Evolutionary conservation across 2,329 filamentous ascomycete species (phyloP), one percentile per base, ranked within the genome.

Genomic region (Aspergillus sp.): DNA sequence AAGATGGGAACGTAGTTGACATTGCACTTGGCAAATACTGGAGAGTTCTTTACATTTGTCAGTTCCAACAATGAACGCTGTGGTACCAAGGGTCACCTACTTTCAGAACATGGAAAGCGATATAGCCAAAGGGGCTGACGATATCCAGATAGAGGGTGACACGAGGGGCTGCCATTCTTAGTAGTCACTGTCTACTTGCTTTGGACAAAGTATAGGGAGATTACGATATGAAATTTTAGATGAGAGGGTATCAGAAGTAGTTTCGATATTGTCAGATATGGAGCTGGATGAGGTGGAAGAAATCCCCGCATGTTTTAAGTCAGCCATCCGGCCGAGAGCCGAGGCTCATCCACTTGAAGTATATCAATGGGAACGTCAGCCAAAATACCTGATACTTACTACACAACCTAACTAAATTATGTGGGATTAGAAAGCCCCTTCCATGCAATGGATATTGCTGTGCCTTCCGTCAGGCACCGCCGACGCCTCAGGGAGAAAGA

Each of bases 81-180:
- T 7, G 2, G 10, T 16, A 7, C 20, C 14, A 25, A n/a, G 20
- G 34, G 11, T 25, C 11, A 45, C 78, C 58, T 71, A 83, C 82
- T 64, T 76, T 72, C 23, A 81, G 65, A 31, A 83, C 68, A 60
- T 81, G 77, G 64, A 83, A 86, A 2, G 79, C 83, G 51, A 84
- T 73, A 59, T 85, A 86, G 1, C 75, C 80, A 65, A 86, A 86
- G 0, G 83, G 83, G 54, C 77, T 81, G 20, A 86, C 76, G 10
- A 83, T 73, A 69, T 86, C 83, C 43, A 85, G 65, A 58, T 81
- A 85, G 13, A 86, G 70, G 0, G 78, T 83, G 48, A 86, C 73
- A 61, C 78, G 78, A 3, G 78, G 74, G 42, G 66, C 69, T 19
- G 74, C 60, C 78, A 81, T 81, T 31, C 11, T 56, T 34, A 4